Evolutionary conservation across 495 filamentous ascomycete genomes (phyloP).

Genomic region (Daldinia concentrica): DNA sequence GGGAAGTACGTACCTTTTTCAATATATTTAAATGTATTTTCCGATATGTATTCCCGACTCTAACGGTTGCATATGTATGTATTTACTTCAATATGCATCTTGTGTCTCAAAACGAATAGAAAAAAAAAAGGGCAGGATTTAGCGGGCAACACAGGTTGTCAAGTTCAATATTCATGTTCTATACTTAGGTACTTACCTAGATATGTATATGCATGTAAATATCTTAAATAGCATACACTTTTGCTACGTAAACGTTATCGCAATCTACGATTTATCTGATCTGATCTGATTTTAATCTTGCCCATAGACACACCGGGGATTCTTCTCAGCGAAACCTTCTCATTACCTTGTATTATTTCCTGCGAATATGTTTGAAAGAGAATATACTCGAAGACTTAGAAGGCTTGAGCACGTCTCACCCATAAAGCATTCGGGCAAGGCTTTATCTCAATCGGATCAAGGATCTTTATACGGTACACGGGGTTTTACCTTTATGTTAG

Average conservation of each 20-base stretch:
- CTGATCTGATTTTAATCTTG: constrained; percentile 18
- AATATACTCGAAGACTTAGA: too few relatives aligned
- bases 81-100: background rate
- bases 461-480: too few relatives aligned
- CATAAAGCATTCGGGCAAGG: too few relatives aligned
- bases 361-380: too few relatives aligned
- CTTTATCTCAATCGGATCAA: too few relatives aligned
- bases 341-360: too few relatives aligned
- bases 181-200: too few relatives aligned
- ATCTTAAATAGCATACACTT: background rate
- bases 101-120: constrained; percentile 4
- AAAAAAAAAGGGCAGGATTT: constrained; percentile 31
- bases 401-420: too few relatives aligned
- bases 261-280: constrained; percentile 22
- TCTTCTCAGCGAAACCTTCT: too few relatives aligned
- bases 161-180: background rate
- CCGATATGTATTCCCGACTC: constrained; percentile 1
- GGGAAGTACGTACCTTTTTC: background rate
- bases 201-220: too few relatives aligned
- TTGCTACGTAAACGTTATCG: background rate
- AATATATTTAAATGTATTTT: constrained; percentile 2
- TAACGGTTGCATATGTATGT: constrained; percentile 5
- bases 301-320: background rate
- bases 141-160: constrained; percentile 19
- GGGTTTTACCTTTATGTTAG: too few relatives aligned